Base-by-base conservation (phyloP, 225 moss, liverwort and hornwort species). In the Pleurozium schreberi region DNA sequence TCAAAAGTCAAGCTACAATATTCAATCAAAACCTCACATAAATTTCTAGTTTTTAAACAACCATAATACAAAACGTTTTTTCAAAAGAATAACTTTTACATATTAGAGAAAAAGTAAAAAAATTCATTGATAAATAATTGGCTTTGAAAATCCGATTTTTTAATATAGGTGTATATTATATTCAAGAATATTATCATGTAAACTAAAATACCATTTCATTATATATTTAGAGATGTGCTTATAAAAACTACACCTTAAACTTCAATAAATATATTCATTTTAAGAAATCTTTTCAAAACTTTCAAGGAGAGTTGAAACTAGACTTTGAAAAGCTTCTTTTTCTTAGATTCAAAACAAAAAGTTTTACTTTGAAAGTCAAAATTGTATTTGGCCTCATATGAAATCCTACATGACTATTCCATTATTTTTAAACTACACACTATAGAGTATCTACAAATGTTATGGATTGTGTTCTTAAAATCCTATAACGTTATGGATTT, bases 341-440 rank as follows among this genome's bases (percentile, higher is more conserved):
- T 42, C 7, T 40, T 42, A 14, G 1, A 14, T 42, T 26, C 7
- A 40, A 40, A 40, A 68, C 4, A n/a, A 22, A 68, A 22, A n/a
- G 4, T 22, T n/a, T n/a, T 23, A 68, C 23, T 38, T 12, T 22
- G 7, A 68, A 23, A 68, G n/a, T 25, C 25, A 70, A 25, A 70
- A 25, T 25, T 1, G 0, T 14, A 5, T 70, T 26, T 40, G 3
- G 0, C 8, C 25, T 23, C 12, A 13, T 40, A 14, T 8, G 5
- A 69, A n/a, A 69, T 12, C 13, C 4, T 69, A 8, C 8, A 68
- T 68, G 7, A n/a, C 2, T 23, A 68, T 68, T 68, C 4, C 0
- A 1, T 22, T 12, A 12, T 11, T 12, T 1, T 1, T 18, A 34
- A 65, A 65, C 18, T 10, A 19, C 1, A 2, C 10, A 65, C 10